Evolutionary conservation across 2,329 filamentous ascomycete genomes (phyloP).

Genomic region (Fusarium virguliforme): DNA sequence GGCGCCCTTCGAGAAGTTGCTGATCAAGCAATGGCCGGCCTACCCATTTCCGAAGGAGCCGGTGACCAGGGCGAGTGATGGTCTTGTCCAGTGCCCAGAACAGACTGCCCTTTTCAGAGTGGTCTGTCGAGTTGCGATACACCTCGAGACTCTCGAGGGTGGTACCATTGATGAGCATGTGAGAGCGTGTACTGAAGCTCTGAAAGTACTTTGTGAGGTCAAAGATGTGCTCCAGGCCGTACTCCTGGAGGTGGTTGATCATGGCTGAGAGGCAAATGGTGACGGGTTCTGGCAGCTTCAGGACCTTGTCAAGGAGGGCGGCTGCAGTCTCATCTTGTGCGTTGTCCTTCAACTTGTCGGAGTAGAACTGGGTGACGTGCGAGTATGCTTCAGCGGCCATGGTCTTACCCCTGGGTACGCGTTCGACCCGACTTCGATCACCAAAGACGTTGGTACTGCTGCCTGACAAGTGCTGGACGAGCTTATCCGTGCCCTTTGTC

Average conservation of each 20-base stretch:
- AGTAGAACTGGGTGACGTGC: constrained; percentile 94
- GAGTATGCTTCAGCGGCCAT: constrained; percentile 88
- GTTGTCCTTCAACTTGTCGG: constrained; percentile 81
- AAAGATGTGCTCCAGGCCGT: constrained; percentile 95
- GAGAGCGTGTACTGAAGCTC: constrained; percentile 91
- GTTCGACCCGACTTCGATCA: constrained; percentile 89
- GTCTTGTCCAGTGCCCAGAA: constrained; percentile 98
- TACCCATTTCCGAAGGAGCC: constrained; percentile 94
- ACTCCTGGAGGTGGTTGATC: constrained; percentile 93
- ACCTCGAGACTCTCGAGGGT: constrained; percentile 95
- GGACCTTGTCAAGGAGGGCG: constrained; percentile 85
- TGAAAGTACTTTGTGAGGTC: constrained; percentile 97
- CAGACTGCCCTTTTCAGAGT: constrained; percentile 86
- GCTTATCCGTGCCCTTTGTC: constrained; percentile 91
- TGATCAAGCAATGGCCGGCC: constrained; percentile 89
- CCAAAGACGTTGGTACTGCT: constrained; percentile 94
- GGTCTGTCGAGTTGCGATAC: constrained; percentile 94
- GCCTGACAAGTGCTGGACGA: constrained; percentile 90
- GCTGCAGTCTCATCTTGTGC: constrained; percentile 71
- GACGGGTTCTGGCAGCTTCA: constrained; percentile 87
- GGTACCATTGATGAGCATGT: constrained; percentile 97
- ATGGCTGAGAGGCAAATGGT: constrained; percentile 95
- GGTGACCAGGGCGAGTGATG: constrained; percentile 88
- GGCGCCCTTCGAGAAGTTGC: constrained; percentile 80
- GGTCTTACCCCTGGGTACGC: constrained; percentile 81